phyloP scores from a whole-genome alignment of 805 yeast species.

The Metschnikowia anglica region DNA sequence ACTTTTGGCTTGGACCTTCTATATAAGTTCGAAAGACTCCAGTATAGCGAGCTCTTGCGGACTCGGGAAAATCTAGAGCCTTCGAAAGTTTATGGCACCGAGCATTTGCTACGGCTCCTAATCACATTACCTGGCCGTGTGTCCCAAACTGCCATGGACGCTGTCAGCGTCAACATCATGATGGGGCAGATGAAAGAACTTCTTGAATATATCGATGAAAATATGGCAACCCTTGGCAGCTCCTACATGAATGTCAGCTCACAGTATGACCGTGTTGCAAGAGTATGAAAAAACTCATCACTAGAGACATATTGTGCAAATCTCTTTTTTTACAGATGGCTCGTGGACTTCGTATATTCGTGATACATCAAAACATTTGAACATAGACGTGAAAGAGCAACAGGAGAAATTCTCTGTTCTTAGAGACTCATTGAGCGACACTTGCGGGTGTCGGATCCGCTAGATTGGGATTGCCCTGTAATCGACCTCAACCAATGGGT shows the following conservation, averaged over 20 bases:
- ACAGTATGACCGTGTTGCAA: slow-evolving; percentile 36
- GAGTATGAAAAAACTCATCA: slow-evolving; percentile 2
- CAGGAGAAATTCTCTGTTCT: not conserved
- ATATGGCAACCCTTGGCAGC: slow-evolving; percentile 36
- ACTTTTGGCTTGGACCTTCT: slow-evolving; percentile 66
- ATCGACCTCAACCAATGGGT: slow-evolving; percentile 66
- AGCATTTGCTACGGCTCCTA: slow-evolving; percentile 75
- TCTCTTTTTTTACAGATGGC: not conserved
- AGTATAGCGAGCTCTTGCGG: slow-evolving; percentile 52
- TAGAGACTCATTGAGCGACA: not conserved
- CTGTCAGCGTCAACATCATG: slow-evolving; percentile 59
- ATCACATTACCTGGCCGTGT: slow-evolving; percentile 82
- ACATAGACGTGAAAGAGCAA: not conserved
- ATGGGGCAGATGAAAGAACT: slow-evolving; percentile 55
- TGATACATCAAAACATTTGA: slow-evolving; percentile 6
- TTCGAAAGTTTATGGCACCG: slow-evolving; percentile 59
- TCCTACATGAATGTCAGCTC: slow-evolving; percentile 41
- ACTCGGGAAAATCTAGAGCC: slow-evolving; percentile 27
- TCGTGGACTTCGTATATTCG: slow-evolving; percentile 7
- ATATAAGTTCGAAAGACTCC: slow-evolving; percentile 76
- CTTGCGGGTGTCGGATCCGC: too few species aligned
- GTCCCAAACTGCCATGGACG: slow-evolving; percentile 76
- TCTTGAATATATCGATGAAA: slow-evolving; percentile 49
- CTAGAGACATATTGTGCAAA: not conserved
- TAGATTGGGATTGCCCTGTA: slow-evolving; percentile 53